phyloP scores from a whole-genome alignment of 2,329 filamentous ascomycete species.

The Fusarium foetens region DNA sequence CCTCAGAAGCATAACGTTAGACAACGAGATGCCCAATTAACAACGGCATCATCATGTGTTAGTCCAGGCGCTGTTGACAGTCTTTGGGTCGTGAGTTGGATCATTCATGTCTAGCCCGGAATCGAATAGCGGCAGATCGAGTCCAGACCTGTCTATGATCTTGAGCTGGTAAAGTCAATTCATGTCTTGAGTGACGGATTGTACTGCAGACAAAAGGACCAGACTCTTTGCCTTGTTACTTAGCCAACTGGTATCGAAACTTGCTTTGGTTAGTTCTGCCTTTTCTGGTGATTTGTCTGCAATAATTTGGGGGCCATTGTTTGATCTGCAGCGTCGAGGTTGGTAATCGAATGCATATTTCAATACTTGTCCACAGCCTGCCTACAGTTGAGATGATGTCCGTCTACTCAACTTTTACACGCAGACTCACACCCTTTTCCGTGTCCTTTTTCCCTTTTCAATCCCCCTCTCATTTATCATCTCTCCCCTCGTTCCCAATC shows the following conservation, averaged over 20 bases:
- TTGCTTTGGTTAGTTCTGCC: neutral
- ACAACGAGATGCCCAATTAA: neutral
- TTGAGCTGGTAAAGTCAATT: neutral
- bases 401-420: neutral
- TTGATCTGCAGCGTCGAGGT: slow-evolving; percentile 4
- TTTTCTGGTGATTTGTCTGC: neutral
- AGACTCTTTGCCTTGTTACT: neutral
- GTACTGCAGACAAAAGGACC: slow-evolving; percentile 9
- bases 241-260: neutral
- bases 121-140: slow-evolving; percentile 4
- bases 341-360: neutral
- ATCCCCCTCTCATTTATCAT: neutral
- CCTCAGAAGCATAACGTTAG: slow-evolving; percentile 30
- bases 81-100: neutral
- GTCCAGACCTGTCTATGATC: neutral
- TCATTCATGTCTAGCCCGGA: neutral
- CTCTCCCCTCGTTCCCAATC: neutral
- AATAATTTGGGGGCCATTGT: neutral
- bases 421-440: neutral
- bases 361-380: neutral
- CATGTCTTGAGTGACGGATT: neutral
- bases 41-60: neutral
- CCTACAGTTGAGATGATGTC: neutral
- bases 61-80: slow-evolving; percentile 9
- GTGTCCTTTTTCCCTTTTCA: neutral